Base-by-base conservation (phyloP, 768 basidiomycete genomes). In the Plicaturopsis crispa region DNA sequence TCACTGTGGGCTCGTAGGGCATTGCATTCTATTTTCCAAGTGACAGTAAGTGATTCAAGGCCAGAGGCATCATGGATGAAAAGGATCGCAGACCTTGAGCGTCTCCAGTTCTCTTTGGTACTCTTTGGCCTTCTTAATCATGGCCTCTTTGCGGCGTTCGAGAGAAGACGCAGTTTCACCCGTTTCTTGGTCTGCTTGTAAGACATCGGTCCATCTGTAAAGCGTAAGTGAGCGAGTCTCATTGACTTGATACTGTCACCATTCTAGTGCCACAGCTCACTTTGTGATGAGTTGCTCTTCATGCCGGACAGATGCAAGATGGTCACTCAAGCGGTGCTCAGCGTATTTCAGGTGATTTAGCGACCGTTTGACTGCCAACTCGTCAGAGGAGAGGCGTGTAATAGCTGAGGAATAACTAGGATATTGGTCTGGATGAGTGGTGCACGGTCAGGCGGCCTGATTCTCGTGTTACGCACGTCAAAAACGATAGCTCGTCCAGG, bases 111-210 rank as follows among this genome's bases (percentile, higher is more conserved):
- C 62, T 31, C 56, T 54, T 45, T 66, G 65, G 42, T 69, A 66
- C 45, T 73, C 70, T 41, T 70, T 70, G 0, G 69, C 70, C 41
- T 69, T 74, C 24, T 61, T 59, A 1, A 62, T 41, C n/a, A 70
- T 41, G 4, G 53, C 55, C n/a, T 67, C 65, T 43, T 62, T 65
- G 1, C 61, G 57, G 21, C 66, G 55, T 34, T 69, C 66, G 3
- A 70, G 42, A 10, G 48, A 52, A 0, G 54, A 46, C 6, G 56
- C 40, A 8, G 43, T 59, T 31, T 65, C 61, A 4, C 47, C 47
- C 4, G 42, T 39, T 1, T 52, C 38, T 5, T 48, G 39, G 4
- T 58, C 58, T 7, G 52, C 42, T 5, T 48, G 48, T 4, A 67
- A 31, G 1, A 40, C 41, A 17, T 56, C 43, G 24, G 54, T 61